These are phyloP conservation scores for Platismatia glauca DNA, from an alignment of 495 filamentous ascomycete genomes.

Conservation along the genomic window DNA sequence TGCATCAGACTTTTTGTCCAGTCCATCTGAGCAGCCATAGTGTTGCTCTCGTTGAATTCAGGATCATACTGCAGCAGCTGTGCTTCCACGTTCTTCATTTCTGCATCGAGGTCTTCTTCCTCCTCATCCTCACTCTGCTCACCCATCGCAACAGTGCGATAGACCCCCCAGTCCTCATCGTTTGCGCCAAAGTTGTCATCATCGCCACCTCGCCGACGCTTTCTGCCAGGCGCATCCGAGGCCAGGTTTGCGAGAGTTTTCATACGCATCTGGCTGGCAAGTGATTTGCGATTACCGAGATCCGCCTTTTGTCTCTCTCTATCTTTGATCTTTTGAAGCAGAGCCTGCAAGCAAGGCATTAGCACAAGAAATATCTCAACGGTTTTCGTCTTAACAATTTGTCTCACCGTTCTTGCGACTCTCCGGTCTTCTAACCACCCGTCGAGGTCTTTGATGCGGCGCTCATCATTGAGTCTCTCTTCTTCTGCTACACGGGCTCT, in stretches of 20 bases:
- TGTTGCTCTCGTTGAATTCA: conserved; percentile 80
- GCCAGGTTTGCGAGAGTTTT: conserved; percentile 96
- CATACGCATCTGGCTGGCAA: conserved; percentile 94
- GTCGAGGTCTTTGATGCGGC: conserved; percentile 72
- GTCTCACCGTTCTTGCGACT: conserved; percentile 53
- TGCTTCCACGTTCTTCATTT: conserved; percentile 65
- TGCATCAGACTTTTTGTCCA: conserved; percentile 89
- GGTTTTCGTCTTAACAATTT: background rate
- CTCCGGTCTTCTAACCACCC: conserved; percentile 79
- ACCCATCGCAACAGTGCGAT: conserved; percentile 79
- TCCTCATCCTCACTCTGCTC: conserved; percentile 67
- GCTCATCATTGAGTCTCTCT: conserved; percentile 71
- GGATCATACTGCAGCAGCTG: conserved; percentile 81
- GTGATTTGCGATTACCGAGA: conserved; percentile 87
- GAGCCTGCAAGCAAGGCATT: conserved; percentile 30
- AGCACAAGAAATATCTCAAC: background rate
- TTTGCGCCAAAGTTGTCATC: conserved; percentile 96
- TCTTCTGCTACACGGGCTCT: conserved; percentile 74
- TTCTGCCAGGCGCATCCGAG: conserved; percentile 78
- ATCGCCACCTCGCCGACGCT: conserved; percentile 62
- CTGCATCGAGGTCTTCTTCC: conserved; percentile 72
- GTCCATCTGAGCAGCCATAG: conserved; percentile 81
- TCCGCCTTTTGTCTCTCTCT: conserved; percentile 85
- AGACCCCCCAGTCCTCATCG: conserved; percentile 95
- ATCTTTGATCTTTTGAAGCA: conserved; percentile 83